Conservation (phyloP, 768 basidiomycete genomes). For the Xerocomus brunneocitrinus region DNA sequence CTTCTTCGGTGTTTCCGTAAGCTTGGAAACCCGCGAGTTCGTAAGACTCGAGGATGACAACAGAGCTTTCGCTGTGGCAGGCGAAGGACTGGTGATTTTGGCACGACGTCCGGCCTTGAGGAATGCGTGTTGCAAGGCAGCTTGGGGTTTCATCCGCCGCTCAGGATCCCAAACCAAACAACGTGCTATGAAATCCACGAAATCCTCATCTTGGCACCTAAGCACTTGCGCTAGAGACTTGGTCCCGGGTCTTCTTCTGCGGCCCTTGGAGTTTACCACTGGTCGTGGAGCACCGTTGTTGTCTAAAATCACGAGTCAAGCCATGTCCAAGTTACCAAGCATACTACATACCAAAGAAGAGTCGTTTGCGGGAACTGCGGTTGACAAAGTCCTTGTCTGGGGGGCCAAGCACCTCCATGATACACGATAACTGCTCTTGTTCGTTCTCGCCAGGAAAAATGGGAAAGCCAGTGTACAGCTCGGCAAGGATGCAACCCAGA, state of each 20-base stretch:
- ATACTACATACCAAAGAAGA: slow-evolving; percentile 82
- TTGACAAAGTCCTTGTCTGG: slow-evolving; percentile 96
- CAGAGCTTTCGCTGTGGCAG: slow-evolving; percentile 49
- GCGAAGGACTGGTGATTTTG: slow-evolving; percentile 41
- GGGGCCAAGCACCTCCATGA: slow-evolving; percentile 97
- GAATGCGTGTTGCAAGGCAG: slow-evolving; percentile 89
- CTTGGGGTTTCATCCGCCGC: slow-evolving; percentile 87
- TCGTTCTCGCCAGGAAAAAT: slow-evolving; percentile 99
- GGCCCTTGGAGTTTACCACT: slow-evolving; percentile 94
- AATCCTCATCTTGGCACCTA: slow-evolving; percentile 89
- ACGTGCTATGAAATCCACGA: slow-evolving; percentile 94
- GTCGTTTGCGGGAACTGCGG: slow-evolving; percentile 85
- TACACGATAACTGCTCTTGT: slow-evolving; percentile 95
- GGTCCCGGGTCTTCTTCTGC: slow-evolving; percentile 84
- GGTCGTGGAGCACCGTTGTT: slow-evolving; percentile 89
- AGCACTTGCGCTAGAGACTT: slow-evolving; percentile 88
- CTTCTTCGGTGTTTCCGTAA: slow-evolving; percentile 79
- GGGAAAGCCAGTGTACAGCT: slow-evolving; percentile 95
- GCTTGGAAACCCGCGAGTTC: slow-evolving; percentile 46
- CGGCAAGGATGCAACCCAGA: slow-evolving; percentile 95
- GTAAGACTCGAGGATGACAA: slow-evolving; percentile 55
- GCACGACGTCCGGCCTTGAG: slow-evolving; percentile 60
- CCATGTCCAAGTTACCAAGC: neutral
- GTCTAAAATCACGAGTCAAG: slow-evolving; percentile 45
- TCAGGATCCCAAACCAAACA: slow-evolving; percentile 99